Evolutionary conservation across 305 asterid species (phyloP), one percentile per base, ranked within the genome.

Genomic region (Solanum chacoense): DNA sequence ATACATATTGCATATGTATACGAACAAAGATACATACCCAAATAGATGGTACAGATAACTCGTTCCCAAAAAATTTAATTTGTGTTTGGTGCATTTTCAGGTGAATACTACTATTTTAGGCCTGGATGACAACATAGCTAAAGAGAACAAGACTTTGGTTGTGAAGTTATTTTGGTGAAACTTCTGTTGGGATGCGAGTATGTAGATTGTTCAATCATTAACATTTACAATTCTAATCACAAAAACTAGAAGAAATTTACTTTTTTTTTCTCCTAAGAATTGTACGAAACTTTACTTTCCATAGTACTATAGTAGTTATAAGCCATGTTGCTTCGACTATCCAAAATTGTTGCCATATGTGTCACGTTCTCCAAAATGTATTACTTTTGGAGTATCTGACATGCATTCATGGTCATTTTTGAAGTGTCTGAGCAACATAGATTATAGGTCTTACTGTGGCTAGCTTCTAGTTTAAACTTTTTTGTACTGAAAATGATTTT

Each of bases 81-180:
- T 50, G 65, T 38, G 85, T 38, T 38, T 50, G 65, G 20, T 38
- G 8, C 20, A 50, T 69, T 91, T 12, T 38, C 91, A 95, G 98
- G 99, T 96, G 85, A 98, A 96, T 89, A 97, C 98, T 16, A 96
- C 98, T 77, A 94, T 96, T 88, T 88, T 97, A 90, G 99, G 98
- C 72, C 96, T 96, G 87, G 98, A 95, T 89, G 98, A 96, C 38
- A 91, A 91, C 91, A 94, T 97, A 88, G 98, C 98, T 36, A 91
- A 92, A 89, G 97, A 95, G 92, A 96, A 92, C 98, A 45, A 50
- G 65, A 50, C 22, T 50, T 50, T 16, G 65, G 65, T 50, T 14
- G 65, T 50, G 22, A 50, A 50, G 65, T 50, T 50, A 16, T 50
- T 50, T 50, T 1, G 8, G 63, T 50, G 63, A 6, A 50, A 50